These are phyloP conservation scores for Omphalea diandra DNA, from an alignment of 441 rosid genomes.

Conservation along the genomic window DNA sequence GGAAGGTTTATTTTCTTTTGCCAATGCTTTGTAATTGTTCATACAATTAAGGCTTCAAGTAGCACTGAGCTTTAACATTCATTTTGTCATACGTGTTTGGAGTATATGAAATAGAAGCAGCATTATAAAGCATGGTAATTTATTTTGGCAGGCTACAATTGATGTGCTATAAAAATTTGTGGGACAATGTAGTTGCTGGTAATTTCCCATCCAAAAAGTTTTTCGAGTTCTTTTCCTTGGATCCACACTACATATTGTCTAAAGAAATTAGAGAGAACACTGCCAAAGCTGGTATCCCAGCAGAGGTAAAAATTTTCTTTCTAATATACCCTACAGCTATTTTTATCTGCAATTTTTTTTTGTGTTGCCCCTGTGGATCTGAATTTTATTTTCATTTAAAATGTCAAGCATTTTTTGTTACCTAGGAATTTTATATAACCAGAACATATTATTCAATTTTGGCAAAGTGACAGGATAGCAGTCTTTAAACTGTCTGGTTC, in stretches of 20 bases:
- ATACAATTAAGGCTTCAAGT: not conserved
- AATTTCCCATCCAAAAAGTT: constrained; percentile 40
- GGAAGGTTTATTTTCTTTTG: constrained; percentile 65
- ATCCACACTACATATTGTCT: constrained; percentile 45
- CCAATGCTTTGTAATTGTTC: constrained; percentile 3
- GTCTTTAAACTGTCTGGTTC: not conserved
- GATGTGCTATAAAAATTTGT: constrained; percentile 82
- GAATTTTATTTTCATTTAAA: not conserved
- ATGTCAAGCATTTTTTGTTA: not conserved
- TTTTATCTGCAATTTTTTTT: no score
- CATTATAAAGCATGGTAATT: not conserved
- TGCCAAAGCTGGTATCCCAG: constrained; percentile 52
- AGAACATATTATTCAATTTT: not conserved
- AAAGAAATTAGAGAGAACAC: constrained; percentile 56
- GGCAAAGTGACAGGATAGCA: not conserved
- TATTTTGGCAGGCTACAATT: constrained; percentile 59
- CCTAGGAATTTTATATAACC: not conserved
- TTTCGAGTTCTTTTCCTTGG: constrained; percentile 43
- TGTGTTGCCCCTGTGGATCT: not conserved
- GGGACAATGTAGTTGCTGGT: constrained; percentile 60
- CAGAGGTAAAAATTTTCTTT: constrained; percentile 41
- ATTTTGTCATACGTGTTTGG: not conserved
- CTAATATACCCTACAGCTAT: no score
- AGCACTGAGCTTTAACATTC: not conserved
- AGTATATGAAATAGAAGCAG: constrained; percentile 3